These are phyloP conservation scores for Tolypocladium paradoxum DNA, from an alignment of 2,329 filamentous ascomycete genomes.

Conservation along the genomic window DNA sequence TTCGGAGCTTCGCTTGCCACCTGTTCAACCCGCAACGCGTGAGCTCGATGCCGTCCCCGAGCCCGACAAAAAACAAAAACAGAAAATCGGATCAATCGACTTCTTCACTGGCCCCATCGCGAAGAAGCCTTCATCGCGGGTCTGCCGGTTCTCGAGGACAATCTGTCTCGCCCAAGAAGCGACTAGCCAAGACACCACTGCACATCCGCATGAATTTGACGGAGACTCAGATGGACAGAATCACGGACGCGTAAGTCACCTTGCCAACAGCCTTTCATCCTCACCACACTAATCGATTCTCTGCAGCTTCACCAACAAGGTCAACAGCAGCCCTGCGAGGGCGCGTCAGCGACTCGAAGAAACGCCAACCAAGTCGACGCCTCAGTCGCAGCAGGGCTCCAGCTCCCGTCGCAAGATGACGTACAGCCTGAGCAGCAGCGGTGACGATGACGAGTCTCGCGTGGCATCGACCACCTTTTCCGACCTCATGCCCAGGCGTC, in stretches of 20 bases:
- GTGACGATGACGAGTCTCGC: background rate
- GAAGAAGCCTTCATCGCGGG: slow-evolving; percentile 26
- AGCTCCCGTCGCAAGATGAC: background rate
- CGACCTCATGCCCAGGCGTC: slow-evolving; percentile 17
- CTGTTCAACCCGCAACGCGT: background rate
- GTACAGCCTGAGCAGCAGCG: slow-evolving; percentile 4
- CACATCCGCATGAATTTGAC: slow-evolving; percentile 38
- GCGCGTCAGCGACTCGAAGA: slow-evolving; percentile 8
- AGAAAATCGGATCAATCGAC: slow-evolving; percentile 14
- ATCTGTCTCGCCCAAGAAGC: slow-evolving; percentile 21
- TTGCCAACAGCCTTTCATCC: background rate
- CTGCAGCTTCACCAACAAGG: slow-evolving; percentile 22
- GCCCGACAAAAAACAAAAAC: slow-evolving; percentile 7
- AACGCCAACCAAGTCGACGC: slow-evolving; percentile 10
- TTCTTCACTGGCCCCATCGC: slow-evolving; percentile 18
- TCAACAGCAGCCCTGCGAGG: slow-evolving; percentile 14
- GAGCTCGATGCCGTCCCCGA: background rate
- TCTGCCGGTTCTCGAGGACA: slow-evolving; percentile 13
- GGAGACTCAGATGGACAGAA: slow-evolving; percentile 35
- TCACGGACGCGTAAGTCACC: slow-evolving; percentile 31
- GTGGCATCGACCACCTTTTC: slow-evolving; percentile 16
- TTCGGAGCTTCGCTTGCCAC: background rate
- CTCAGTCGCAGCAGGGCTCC: slow-evolving; percentile 7
- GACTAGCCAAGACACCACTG: slow-evolving; percentile 24
- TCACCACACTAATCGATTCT: slow-evolving; percentile 4